Evolutionary conservation across 2,329 filamentous ascomycete genomes (phyloP), one percentile per base, ranked within the genome.

Genomic region (Neospermospora avenae): DNA sequence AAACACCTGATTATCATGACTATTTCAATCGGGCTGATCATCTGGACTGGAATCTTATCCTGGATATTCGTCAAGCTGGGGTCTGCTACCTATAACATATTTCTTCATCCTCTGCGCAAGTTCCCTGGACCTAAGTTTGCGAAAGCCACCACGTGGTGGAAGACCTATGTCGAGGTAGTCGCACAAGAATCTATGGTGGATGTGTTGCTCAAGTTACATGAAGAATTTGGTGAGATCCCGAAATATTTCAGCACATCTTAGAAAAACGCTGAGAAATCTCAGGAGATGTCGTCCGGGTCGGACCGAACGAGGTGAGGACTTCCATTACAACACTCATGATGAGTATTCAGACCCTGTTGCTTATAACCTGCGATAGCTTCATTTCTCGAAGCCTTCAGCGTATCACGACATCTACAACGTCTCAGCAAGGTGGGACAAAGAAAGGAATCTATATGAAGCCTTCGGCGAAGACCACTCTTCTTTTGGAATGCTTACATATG

Each of bases 231-330:
- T 49, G 18, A 31, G 45, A 34, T 31, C 45, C 45, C 28, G 16
- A 59, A 10, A 54, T 28, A 13, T 34, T 42, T 46, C 25, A 31
- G n/a, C n/a, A 24, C 24, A 11, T 52, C 28, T 18, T 18, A 4
- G 55, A 31, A 4, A 20, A 13, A 18, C n/a, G 18, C 45, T 49
- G 31, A 16, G 39, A 18, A n/a, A 18, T 20, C 11, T 5, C 44
- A 62, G 90, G 90, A 44, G 83, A 88, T 67, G 78, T 93, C 4
- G 88, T 93, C 1, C 81, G 90, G 1, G 75, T 91, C 2, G 90
- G 89, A 0, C 90, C 90, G 1, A 91, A 91, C 65, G 61, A 63
- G 55, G 61, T 58, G 34, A 53, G 55, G 42, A 18, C 22, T 24
- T 18, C 24, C 22, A 4, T 24, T 16, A 14, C 1, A 18, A 34